Evolutionary conservation across 768 basidiomycete genomes (phyloP).

Genomic region (Favolaschia claudopus): DNA sequence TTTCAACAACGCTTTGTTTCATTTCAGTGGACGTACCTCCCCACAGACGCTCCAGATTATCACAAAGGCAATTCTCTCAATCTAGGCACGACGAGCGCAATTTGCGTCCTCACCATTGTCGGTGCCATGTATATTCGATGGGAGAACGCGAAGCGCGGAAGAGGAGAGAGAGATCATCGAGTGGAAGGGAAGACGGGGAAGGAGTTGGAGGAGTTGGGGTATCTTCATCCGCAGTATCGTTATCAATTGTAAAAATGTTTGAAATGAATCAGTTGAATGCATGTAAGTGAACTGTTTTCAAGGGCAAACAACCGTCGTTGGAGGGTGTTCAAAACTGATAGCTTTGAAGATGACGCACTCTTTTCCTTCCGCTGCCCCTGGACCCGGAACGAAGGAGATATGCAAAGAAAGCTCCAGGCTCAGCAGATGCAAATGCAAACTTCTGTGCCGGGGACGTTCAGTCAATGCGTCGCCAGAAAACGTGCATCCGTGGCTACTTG

Average conservation of each 20-base stretch:
- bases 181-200: constrained; percentile 45
- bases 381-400: too few species aligned
- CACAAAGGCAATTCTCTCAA: constrained; percentile 57
- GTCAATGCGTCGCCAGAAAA: too few species aligned
- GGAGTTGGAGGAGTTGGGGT: constrained; percentile 50
- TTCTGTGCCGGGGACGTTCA: too few species aligned
- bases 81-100: constrained; percentile 44
- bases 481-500: too few species aligned
- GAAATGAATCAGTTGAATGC: too few species aligned
- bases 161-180: constrained; percentile 50
- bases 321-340: too few species aligned
- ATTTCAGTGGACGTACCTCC: constrained; percentile 53
- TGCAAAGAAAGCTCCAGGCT: too few species aligned
- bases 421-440: too few species aligned
- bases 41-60: constrained; percentile 53
- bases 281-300: too few species aligned
- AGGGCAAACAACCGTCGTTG: too few species aligned
- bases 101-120: constrained; percentile 40
- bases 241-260: constrained; percentile 44
- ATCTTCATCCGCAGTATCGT: constrained; percentile 53
- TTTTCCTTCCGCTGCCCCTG: too few species aligned
- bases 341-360: too few species aligned
- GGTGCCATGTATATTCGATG: constrained; percentile 44
- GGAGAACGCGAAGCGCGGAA: constrained; percentile 52
- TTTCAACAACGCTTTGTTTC: neutral